Percentiles rank a stretch among this genome's conserved stretches.
Conservation (phyloP, 805 yeast genomes). For the Ogataea ramenticola region DNA sequence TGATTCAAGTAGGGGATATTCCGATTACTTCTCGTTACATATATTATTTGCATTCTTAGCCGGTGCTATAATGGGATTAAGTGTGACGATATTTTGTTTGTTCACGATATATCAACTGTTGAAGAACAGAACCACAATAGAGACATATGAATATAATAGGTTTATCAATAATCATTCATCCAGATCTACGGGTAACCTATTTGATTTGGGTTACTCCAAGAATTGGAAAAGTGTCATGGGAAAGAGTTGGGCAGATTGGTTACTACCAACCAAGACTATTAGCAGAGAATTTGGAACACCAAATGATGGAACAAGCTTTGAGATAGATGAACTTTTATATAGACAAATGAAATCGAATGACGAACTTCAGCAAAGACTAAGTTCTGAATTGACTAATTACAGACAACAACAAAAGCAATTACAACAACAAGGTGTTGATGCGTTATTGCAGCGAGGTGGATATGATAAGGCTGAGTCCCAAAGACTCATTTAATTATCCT, state of each 20-base stretch:
- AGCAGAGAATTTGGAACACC: neutral
- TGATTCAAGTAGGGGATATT: conserved; percentile 28
- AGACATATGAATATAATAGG: conserved; percentile 52
- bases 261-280: conserved; percentile 42
- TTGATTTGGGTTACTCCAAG: conserved; percentile 55
- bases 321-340: conserved; percentile 30
- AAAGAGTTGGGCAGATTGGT: conserved; percentile 52
- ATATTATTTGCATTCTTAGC: conserved; percentile 54
- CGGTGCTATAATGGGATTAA: conserved; percentile 43
- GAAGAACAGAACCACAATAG: conserved; percentile 74
- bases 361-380: conserved; percentile 35
- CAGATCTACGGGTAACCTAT: conserved; percentile 54
- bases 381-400: conserved; percentile 25
- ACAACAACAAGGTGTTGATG: conserved; percentile 6
- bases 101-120: conserved; percentile 55
- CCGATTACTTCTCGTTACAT: conserved; percentile 44
- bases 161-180: conserved; percentile 38
- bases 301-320: neutral
- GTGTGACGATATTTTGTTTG: conserved; percentile 49
- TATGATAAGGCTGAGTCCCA: neutral
- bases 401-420: conserved; percentile 5
- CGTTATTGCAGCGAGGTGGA: conserved; percentile 13
- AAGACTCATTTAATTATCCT: neutral
- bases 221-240: conserved; percentile 83
- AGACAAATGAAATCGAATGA: conserved; percentile 31